These are phyloP conservation scores for Cephaloascus albidus DNA, from an alignment of 805 yeast genomes.

Conservation along the genomic window DNA sequence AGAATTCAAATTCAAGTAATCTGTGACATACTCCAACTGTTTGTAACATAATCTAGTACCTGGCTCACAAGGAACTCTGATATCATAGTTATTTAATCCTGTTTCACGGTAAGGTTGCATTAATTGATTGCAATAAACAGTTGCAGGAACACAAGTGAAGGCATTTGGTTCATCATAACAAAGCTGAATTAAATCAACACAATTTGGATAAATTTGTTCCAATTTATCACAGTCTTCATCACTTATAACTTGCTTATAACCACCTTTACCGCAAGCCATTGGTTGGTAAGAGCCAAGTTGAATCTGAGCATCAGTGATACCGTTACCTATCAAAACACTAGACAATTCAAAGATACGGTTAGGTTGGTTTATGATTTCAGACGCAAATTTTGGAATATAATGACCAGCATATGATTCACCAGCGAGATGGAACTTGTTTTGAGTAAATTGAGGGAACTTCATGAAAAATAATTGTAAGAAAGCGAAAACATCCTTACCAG, in stretches of 20 bases:
- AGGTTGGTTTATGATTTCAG: constrained; percentile 13
- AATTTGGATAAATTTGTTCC: constrained; percentile 23
- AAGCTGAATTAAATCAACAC: constrained; percentile 18
- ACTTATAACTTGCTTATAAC: constrained; percentile 23
- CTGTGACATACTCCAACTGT: constrained; percentile 16
- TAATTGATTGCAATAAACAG: constrained; percentile 47
- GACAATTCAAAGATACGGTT: constrained; percentile 24
- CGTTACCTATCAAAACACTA: constrained; percentile 34
- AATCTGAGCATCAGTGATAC: constrained; percentile 31
- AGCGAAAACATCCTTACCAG: constrained; percentile 75
- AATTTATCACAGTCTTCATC: constrained; percentile 22
- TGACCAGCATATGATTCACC: no score
- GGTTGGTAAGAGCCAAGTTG: constrained; percentile 29
- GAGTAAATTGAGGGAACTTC: constrained; percentile 49
- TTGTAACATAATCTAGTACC: constrained; percentile 21
- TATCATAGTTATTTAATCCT: constrained; percentile 18
- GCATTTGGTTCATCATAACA: constrained; percentile 23
- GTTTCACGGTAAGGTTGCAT: constrained; percentile 19
- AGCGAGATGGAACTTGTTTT: constrained; percentile 67
- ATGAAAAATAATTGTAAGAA: constrained; percentile 72
- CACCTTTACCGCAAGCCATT: constrained; percentile 38
- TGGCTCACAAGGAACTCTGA: constrained; percentile 12
- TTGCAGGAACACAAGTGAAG: constrained; percentile 30
- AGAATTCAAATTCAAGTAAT: constrained; percentile 17
- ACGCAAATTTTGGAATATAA: no score